A percentile compares a stretch with the other conserved stretches of the same genome.
phyloP scores from a whole-genome alignment of 495 filamentous ascomycete species.

The Delitschia confertaspora region DNA sequence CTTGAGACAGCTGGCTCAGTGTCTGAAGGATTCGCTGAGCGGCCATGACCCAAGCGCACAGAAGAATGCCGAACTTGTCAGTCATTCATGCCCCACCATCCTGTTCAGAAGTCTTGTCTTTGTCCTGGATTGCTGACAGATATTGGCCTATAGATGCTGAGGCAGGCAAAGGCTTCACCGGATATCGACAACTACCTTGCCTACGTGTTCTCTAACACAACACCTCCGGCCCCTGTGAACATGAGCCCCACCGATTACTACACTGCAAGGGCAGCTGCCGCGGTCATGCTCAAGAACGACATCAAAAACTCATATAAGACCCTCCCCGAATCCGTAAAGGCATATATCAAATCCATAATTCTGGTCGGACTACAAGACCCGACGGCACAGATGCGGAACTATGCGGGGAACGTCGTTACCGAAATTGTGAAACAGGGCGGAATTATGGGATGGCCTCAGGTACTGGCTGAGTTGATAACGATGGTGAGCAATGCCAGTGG shows the following conservation, averaged over 20 bases:
- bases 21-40: constrained; percentile 85
- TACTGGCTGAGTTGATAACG: constrained; percentile 69
- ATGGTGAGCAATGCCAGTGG: constrained; percentile 66
- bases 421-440: constrained; percentile 80
- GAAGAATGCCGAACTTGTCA: constrained; percentile 67
- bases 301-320: constrained; percentile 60
- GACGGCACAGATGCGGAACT: constrained; percentile 72
- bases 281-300: constrained; percentile 91
- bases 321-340: constrained; percentile 59
- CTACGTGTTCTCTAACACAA: constrained; percentile 70
- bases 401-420: constrained; percentile 91
- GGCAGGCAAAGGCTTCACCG: constrained; percentile 78
- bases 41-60: constrained; percentile 65
- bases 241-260: constrained; percentile 54
- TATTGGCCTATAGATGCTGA: constrained; percentile 64
- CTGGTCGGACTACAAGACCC: constrained; percentile 71
- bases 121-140: constrained; percentile 22
- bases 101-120: constrained; percentile 4
- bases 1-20: constrained; percentile 78
- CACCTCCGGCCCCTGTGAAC: constrained; percentile 49
- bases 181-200: constrained; percentile 97
- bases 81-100: constrained; percentile 30
- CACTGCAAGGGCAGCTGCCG: constrained; percentile 73
- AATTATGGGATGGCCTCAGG: constrained; percentile 81
- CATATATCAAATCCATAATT: constrained; percentile 69